Evolutionary conservation across 2,329 filamentous ascomycete species (phyloP).

Genomic region (Arthrocladium fulminans): DNA sequence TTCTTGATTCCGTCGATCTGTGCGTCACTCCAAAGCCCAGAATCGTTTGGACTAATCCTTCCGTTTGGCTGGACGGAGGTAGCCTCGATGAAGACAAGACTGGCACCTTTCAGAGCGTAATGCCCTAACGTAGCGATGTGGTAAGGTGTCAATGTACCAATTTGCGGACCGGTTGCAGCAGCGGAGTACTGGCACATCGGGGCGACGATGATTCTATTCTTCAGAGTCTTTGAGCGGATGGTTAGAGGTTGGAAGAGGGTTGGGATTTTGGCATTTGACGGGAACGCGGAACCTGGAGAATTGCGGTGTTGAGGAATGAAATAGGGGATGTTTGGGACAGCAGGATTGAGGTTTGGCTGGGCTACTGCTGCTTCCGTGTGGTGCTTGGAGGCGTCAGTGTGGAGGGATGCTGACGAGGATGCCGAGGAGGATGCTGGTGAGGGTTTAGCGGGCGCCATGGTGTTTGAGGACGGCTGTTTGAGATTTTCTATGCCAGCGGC

Average conservation of each 20-base stretch:
- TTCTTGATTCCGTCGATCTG: conserved; percentile 39
- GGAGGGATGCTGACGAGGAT: neutral
- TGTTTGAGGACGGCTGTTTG: too few species aligned
- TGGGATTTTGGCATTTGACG: conserved; percentile 1
- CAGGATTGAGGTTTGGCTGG: conserved; percentile 11
- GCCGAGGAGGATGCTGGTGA: neutral
- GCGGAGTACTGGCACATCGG: conserved; percentile 52
- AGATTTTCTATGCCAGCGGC: too few species aligned
- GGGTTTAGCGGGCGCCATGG: neutral
- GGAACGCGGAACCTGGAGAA: conserved; percentile 15
- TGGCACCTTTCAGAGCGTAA: conserved; percentile 22
- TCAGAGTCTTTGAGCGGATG: conserved; percentile 45
- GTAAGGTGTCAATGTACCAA: conserved; percentile 37
- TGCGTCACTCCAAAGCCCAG: conserved; percentile 29
- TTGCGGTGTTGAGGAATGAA: conserved; percentile 19
- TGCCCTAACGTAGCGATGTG: conserved; percentile 33
- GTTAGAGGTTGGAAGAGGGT: conserved; percentile 37
- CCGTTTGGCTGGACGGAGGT: conserved; percentile 66
- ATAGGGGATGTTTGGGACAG: conserved; percentile 20
- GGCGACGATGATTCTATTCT: conserved; percentile 47
- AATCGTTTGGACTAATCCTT: conserved; percentile 55
- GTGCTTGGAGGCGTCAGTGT: neutral
- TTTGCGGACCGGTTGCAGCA: conserved; percentile 23
- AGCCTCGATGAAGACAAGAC: conserved; percentile 56
- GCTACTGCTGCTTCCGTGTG: conserved; percentile 5